These are phyloP conservation scores for Trichoderma lentiforme DNA, from an alignment of 2,329 filamentous ascomycete species.

Conservation along the genomic window DNA sequence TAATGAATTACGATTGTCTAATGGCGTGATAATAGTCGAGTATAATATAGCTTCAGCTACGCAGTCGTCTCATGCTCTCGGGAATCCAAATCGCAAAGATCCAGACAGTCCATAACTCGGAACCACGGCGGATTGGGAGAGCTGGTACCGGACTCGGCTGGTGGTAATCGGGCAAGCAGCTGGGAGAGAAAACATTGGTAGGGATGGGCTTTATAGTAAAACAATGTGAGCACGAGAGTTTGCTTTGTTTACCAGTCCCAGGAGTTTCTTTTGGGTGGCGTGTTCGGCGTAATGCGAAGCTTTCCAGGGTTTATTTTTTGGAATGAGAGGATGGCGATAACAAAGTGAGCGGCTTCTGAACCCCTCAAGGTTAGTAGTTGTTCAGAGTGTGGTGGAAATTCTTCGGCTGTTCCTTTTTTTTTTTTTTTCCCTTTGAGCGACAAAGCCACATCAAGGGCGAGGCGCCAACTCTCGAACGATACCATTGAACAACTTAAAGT, in stretches of 20 bases:
- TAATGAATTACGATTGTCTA: neutral
- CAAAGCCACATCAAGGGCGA: neutral
- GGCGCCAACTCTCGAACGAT: neutral
- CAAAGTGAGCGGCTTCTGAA: constrained; percentile 22
- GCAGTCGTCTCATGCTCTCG: constrained; percentile 36
- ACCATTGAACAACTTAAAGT: neutral
- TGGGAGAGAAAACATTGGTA: constrained; percentile 37
- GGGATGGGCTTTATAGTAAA: constrained; percentile 22
- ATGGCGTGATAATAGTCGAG: neutral
- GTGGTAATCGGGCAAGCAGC: constrained; percentile 35
- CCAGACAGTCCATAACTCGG: constrained; percentile 36
- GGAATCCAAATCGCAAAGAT: constrained; percentile 28
- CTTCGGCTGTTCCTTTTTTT: constrained; percentile 20
- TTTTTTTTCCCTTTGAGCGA: neutral
- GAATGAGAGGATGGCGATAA: constrained; percentile 17
- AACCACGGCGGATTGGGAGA: constrained; percentile 25
- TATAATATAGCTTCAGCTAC: constrained; percentile 24
- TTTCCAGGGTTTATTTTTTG: neutral
- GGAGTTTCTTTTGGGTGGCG: neutral
- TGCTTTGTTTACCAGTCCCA: neutral
- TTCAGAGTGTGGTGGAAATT: constrained; percentile 19
- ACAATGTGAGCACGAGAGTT: neutral
- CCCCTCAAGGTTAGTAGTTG: constrained; percentile 23
- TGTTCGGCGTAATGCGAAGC: constrained; percentile 13
- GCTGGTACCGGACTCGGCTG: constrained; percentile 35